Percentiles rank a stretch among this genome's conserved stretches.
Conservation (phyloP, 352 stramenopile genomes). For the Phytophthora foliorum region DNA sequence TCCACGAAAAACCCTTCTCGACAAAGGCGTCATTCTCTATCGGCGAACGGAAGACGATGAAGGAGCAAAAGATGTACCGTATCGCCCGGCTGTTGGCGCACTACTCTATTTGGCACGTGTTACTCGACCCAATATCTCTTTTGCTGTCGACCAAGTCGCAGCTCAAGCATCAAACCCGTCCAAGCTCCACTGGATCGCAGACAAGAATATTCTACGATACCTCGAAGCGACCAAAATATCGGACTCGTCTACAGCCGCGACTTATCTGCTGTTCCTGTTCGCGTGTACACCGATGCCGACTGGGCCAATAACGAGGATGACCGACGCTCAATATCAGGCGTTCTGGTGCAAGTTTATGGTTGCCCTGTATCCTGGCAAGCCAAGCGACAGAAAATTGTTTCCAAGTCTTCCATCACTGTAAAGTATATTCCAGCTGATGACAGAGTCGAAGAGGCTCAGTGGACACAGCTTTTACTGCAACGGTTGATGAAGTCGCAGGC, state of each 20-base stretch:
- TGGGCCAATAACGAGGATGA: constrained; percentile 22
- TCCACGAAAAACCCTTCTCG: constrained; percentile 3
- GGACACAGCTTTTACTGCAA: neutral
- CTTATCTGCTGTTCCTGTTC: neutral
- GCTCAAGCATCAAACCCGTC: constrained; percentile 3
- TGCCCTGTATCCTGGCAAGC: constrained; percentile 5
- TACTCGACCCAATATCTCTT: constrained; percentile 8
- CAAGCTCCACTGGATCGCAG: constrained; percentile 8
- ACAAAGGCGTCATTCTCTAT: constrained; percentile 1
- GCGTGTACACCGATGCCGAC: constrained; percentile 11
- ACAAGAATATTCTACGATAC: constrained; percentile 26
- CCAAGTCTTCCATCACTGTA: constrained; percentile 18
- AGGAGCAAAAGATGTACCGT: neutral
- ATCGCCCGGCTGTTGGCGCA: constrained; percentile 1
- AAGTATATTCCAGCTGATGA: constrained; percentile 8
- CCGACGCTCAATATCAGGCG: neutral
- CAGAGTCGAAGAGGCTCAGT: neutral
- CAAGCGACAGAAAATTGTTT: constrained; percentile 14
- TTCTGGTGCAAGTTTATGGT: neutral
- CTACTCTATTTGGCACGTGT: constrained; percentile 12
- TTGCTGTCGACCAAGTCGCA: constrained; percentile 13
- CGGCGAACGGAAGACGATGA: neutral
- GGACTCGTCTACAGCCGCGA: neutral
- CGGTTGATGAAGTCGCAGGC: neutral
- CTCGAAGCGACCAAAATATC: neutral